Base-by-base conservation (phyloP, 2,329 filamentous ascomycete genomes). In the Helotiales sp. region DNA sequence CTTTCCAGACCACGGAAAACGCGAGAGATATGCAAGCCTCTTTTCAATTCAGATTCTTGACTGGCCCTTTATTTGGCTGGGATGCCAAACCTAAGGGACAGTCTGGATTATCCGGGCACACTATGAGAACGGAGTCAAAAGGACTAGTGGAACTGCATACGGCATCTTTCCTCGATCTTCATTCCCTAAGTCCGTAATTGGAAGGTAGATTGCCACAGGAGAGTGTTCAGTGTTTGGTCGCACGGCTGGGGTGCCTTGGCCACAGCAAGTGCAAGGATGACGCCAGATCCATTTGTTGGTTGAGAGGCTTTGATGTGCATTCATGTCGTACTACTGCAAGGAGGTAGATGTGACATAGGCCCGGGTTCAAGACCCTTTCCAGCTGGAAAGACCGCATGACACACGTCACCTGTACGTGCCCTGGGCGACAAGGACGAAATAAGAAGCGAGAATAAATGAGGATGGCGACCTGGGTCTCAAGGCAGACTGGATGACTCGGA, bases 1-100 rank as follows among this genome's bases (percentile, higher is more conserved):
- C 49, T 26, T 52, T 52, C 49, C 8, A 52, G 49, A 52, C 49
- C 24, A 52, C 49, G 49, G 49, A 52, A 52, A 5, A 52, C n/a
- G 49, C 24, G 24, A 52, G 49, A 52, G 24, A 52, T 52, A 15
- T 28, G 6, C 22, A 50, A 15, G 47, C 47, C 22, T 50, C 47
- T 24, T 50, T 24, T 15, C 22, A 11, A 50, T 50, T 13, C 20
- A 50, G 47, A 50, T 24, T 50, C 47, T 50, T 50, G 22, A 50
- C 47, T 22, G 13, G 22, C 47, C 47, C 20, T 50, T 50, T 8
- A 50, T 13, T 26, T 50, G 22, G 47, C 47, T 50, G 10, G 20
- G 47, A 50, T 24, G 10, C 47, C 8, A 50, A 50, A 50, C 47
- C 10, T 50, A 26, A 24, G 10, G 49, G 5, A 52, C 24, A 45